Base-by-base conservation (phyloP, 139 green algal genomes). In the Nannochloris sp. region DNA sequence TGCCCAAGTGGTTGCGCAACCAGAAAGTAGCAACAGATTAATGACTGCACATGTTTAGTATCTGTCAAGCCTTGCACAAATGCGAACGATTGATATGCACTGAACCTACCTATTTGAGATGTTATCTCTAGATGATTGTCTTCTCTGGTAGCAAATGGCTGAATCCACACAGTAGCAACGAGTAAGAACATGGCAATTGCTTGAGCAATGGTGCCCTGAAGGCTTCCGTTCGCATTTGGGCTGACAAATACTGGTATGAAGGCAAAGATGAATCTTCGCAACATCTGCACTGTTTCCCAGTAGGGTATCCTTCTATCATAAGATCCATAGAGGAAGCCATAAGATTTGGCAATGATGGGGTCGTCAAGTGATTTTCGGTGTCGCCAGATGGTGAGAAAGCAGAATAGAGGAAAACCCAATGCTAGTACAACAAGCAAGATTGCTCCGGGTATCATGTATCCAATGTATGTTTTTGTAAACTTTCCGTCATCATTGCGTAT, bases 301-400 rank as follows among this genome's bases (percentile, higher is more conserved):
- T 71, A 78, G 16, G 57, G 55, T 3, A 69, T 21, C 21, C 15
- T 36, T 10, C 19, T 51, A 14, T 19, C 15, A 57, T 81, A 79
- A 34, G 63, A 72, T 14, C 31, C 51, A 64, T 81, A 81, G 48
- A 81, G 50, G 57, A 81, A 81, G 2, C 70, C 74, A 55, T 67
- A 78, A 19, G 57, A 58, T 14, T 48, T 43, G 16, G 55, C 44
- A 1, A 75, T 34, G 29, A 60, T 21, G 1, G 56, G 48, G 23
- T 81, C 74, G 63, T 79, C 59, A 21, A 78, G 72, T 2, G 19
- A 34, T 19, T 36, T n/a, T 19, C 74, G 51, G 55, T 75, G 48
- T n/a, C 4, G 15, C 34, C 54, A 77, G 7, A 78, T 53, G 25
- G 61, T 59, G 16, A 48, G 18, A 19, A 75, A 75, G 48, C 69